Evolutionary conservation across 441 rosid genomes (phyloP), one percentile per base, ranked within the genome.

Genomic region (Bruguiera hainesii): DNA sequence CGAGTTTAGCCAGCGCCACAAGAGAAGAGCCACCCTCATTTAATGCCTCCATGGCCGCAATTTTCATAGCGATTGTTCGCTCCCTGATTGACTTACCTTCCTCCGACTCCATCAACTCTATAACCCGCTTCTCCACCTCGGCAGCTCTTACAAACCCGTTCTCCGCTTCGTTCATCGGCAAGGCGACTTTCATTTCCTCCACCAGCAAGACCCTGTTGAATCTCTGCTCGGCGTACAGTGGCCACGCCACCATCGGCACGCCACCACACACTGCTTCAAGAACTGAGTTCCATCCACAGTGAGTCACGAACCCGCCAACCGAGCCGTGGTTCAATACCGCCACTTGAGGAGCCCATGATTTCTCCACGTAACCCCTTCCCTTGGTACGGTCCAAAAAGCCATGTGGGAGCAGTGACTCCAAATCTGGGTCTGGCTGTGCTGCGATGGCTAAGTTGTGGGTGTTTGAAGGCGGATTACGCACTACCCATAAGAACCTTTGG

Each of bases 211-310:
- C 49, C 61, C 69, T 51, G 37, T 75, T 80, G 15, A 78, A 28
- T 26, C 66, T 71, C 64, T 80, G 83, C 73, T 80, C 84, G 0
- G 80, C 83, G 33, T 80, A 76, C 6, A 76, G 65, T 13, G 84
- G 83, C 87, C 87, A 82, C 0, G 80, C 79, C 39, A 80, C 35
- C 74, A 82, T 72, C 7, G 84, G 84, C 21, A 80, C 79, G 6
- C 86, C 86, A 2, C 78, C 82, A 1, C 66, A 23, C 33, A 78
- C 67, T 0, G 82, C 71, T 56, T 82, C 83, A 7, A 79, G 75
- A 25, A 76, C 79, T 18, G 83, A 82, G 69, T 80, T 80, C 84
- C 84, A 80, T 19, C 83, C 83, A 35, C 84, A 72, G 64, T 80
- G 84, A 35, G 70, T 78, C 70, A 80, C 74, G 33, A 81, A 81